Conservation (phyloP, 1,139 yeast species). For the Candida sanyaensis region DNA sequence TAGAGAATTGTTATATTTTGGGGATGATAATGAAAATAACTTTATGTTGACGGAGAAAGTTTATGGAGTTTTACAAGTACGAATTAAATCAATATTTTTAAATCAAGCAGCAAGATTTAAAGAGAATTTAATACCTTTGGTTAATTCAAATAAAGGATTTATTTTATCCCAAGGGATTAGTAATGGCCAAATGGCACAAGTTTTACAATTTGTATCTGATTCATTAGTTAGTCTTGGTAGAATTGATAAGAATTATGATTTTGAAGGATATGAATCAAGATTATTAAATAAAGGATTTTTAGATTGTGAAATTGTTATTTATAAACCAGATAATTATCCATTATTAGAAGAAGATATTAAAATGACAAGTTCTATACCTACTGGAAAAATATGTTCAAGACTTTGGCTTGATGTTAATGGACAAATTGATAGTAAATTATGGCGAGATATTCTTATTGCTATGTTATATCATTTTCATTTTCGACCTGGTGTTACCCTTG, state of each 20-base stretch:
- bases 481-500: conserved; percentile 63
- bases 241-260: conserved; percentile 52
- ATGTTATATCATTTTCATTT: conserved; percentile 53
- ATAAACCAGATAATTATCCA: conserved; percentile 4
- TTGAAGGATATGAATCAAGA: conserved; percentile 63
- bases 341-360: not conserved
- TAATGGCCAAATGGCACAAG: conserved; percentile 57
- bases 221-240: conserved; percentile 44
- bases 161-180: conserved; percentile 59
- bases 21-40: conserved; percentile 46
- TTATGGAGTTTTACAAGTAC: conserved; percentile 38
- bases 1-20: conserved; percentile 53
- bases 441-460: conserved; percentile 57
- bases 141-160: conserved; percentile 50
- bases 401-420: conserved; percentile 77
- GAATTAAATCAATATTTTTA: conserved; percentile 43
- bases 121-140: conserved; percentile 35
- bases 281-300: conserved; percentile 59
- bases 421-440: conserved; percentile 54
- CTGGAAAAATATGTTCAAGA: conserved; percentile 62
- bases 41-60: conserved; percentile 64
- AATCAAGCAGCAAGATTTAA: conserved; percentile 47
- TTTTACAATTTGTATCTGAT: conserved; percentile 48
- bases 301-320: conserved; percentile 60
- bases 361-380: conserved; percentile 45